Conservation (phyloP, 495 filamentous ascomycete genomes). For the Aspergillus wentii region DNA sequence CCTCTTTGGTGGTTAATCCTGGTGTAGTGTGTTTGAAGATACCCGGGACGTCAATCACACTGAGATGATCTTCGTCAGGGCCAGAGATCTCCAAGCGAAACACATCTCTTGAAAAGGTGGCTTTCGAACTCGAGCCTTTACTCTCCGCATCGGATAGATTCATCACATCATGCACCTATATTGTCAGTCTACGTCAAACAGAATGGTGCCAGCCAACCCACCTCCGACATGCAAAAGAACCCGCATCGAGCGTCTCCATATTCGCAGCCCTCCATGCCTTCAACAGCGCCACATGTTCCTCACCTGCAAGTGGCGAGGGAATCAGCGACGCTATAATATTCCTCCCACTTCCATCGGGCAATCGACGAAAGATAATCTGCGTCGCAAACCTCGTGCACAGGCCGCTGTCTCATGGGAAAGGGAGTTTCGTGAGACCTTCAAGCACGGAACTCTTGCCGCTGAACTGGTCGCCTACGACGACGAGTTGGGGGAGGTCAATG, state of each 20-base stretch:
- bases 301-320: constrained; percentile 14
- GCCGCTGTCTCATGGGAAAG: constrained; percentile 36
- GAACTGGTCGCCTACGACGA: constrained; percentile 40
- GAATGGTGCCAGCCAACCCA: constrained; percentile 6
- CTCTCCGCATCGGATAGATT: too few relatives aligned
- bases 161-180: constrained; percentile 26
- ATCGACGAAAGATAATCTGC: constrained; percentile 44
- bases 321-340: constrained; percentile 21
- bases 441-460: constrained; percentile 43
- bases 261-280: constrained; percentile 14
- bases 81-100: constrained; percentile 56
- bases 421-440: constrained; percentile 38
- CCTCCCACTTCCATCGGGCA: constrained; percentile 2
- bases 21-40: constrained; percentile 53
- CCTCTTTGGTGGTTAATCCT: constrained; percentile 43
- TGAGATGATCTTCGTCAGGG: constrained; percentile 53
- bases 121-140: constrained; percentile 3
- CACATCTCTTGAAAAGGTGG: constrained; percentile 52
- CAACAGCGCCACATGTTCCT: constrained; percentile 12
- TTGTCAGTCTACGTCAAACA: constrained; percentile 3
- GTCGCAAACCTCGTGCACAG: constrained; percentile 45
- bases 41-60: constrained; percentile 59
- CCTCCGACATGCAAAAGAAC: constrained; percentile 20
- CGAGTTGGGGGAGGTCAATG: constrained; percentile 31
- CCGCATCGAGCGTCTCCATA: constrained; percentile 5